These are phyloP conservation scores for Dianthus caryophyllus DNA, from an alignment of 148 eudicot species.

Conservation along the genomic window DNA sequence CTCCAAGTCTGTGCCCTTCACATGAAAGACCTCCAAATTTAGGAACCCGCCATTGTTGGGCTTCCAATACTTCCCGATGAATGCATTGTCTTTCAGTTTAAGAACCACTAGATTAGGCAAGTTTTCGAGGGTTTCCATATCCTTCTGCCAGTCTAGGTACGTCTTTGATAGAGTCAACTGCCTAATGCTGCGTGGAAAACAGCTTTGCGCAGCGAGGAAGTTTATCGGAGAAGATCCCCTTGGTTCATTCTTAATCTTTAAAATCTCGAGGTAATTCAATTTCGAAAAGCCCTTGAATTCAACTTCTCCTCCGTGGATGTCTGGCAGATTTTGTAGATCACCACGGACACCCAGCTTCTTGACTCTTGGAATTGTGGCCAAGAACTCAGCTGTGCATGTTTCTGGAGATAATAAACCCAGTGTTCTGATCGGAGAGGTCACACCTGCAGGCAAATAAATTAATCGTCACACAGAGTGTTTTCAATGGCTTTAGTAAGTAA, in stretches of 20 bases:
- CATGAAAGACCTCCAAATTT: conserved; percentile 14
- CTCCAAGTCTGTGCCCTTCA: conserved; percentile 16
- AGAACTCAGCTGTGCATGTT: conserved; percentile 18
- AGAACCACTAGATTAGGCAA: conserved; percentile 20
- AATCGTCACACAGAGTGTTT: neutral
- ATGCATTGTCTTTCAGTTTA: conserved; percentile 14
- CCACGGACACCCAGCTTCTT: conserved; percentile 18
- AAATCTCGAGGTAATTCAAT: neutral
- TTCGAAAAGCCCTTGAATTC: conserved; percentile 1
- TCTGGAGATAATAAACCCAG: conserved; percentile 18
- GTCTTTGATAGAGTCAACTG: conserved; percentile 10
- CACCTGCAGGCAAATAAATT: neutral
- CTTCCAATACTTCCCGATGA: conserved; percentile 18
- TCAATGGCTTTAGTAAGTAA: neutral
- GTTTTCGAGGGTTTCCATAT: conserved; percentile 16
- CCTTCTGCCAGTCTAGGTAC: conserved; percentile 8
- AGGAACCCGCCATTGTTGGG: conserved; percentile 14
- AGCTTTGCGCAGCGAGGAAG: neutral
- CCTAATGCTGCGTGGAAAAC: conserved; percentile 11
- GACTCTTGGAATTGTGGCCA: conserved; percentile 11
- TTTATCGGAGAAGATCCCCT: neutral
- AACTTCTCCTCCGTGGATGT: conserved; percentile 1
- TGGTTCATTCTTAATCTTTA: conserved; percentile 11
- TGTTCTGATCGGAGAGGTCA: conserved; percentile 14
- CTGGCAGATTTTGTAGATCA: neutral